A percentile compares a stretch with the other conserved stretches of the same genome.
phyloP scores from a whole-genome alignment of 202 grass and related monocot species.

The Alloteropsis angusta region DNA sequence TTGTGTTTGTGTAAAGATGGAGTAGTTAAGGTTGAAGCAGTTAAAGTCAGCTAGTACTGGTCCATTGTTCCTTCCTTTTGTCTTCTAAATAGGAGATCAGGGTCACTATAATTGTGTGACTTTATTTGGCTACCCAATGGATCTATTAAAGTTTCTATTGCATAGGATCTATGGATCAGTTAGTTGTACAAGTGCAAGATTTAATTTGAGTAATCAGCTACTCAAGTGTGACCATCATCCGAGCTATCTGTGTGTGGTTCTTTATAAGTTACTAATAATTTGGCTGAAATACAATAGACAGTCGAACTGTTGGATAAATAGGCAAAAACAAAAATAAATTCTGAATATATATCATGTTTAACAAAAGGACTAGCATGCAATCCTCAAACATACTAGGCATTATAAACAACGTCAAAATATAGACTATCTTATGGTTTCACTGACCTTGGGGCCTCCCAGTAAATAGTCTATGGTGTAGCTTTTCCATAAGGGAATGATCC shows the following conservation, averaged over 20 bases:
- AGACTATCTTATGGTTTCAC: no score
- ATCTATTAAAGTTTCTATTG: background rate
- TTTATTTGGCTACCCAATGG: background rate
- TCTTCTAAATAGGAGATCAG: background rate
- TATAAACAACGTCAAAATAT: no score
- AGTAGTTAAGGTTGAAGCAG: background rate
- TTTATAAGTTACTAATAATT: background rate
- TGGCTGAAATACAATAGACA: background rate
- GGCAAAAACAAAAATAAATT: no score
- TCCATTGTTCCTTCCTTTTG: background rate
- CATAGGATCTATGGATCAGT: background rate
- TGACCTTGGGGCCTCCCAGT: no score
- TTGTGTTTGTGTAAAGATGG: background rate
- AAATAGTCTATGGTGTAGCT: no score
- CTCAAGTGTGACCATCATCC: background rate
- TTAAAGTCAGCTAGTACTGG: background rate
- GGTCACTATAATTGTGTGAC: background rate
- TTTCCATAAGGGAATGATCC: no score
- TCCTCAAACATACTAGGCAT: no score
- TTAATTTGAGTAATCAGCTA: background rate
- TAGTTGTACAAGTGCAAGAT: background rate
- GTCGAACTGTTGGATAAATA: no score
- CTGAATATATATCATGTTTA: no score
- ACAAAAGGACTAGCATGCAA: no score
- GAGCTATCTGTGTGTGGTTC: background rate